These are phyloP conservation scores for Nematocida parisii DNA, from an alignment of 371 early-diverging fungal species.

Conservation along the genomic window DNA sequence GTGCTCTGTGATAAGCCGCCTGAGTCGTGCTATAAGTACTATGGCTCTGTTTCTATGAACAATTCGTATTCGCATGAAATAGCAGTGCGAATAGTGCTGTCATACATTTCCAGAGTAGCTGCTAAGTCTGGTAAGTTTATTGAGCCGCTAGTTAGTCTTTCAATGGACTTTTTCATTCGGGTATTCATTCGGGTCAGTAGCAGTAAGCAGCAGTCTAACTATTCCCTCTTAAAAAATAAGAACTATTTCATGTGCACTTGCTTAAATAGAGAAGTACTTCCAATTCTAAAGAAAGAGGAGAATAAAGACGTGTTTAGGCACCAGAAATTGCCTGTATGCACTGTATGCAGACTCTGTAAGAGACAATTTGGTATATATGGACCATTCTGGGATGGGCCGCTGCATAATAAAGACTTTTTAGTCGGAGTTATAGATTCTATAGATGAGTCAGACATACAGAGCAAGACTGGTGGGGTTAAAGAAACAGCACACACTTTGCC, in stretches of 20 bases:
- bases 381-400: slow-evolving; percentile 80
- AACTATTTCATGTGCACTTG: slow-evolving; percentile 65
- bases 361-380: slow-evolving; percentile 77
- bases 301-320: slow-evolving; percentile 23
- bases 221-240: slow-evolving; percentile 64
- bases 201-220: slow-evolving; percentile 76
- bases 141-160: slow-evolving; percentile 82
- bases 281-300: slow-evolving; percentile 24
- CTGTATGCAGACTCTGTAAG: slow-evolving; percentile 65
- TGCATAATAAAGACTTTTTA: slow-evolving; percentile 80
- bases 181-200: slow-evolving; percentile 88
- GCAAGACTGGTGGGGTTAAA: slow-evolving; percentile 38
- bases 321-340: neutral
- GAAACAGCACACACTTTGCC: slow-evolving; percentile 12
- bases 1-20: slow-evolving; percentile 77
- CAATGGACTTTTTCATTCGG: slow-evolving; percentile 96
- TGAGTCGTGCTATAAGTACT: slow-evolving; percentile 86
- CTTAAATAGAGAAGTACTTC: slow-evolving; percentile 46
- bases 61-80: slow-evolving; percentile 63
- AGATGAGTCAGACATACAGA: slow-evolving; percentile 69
- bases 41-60: slow-evolving; percentile 68
- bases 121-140: slow-evolving; percentile 80
- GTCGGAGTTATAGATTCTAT: slow-evolving; percentile 72
- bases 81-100: slow-evolving; percentile 77
- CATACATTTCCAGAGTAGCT: slow-evolving; percentile 79